phyloP scores from a whole-genome alignment of 345 rosid genomes.

The Anastatica hierochuntica region DNA sequence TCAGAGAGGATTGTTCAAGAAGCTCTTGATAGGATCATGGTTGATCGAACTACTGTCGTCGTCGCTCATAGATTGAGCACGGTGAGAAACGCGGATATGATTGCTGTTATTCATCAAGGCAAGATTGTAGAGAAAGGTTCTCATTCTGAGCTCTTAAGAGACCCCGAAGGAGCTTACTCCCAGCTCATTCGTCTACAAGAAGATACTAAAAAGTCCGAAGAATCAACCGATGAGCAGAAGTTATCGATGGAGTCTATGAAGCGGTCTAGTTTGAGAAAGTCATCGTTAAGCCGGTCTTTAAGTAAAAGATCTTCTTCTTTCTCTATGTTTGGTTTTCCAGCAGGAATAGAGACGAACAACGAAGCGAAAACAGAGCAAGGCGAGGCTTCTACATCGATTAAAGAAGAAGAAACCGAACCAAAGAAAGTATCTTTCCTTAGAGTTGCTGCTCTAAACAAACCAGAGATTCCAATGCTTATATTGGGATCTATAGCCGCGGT shows the following conservation, averaged over 20 bases:
- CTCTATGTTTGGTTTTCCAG: conserved; percentile 48
- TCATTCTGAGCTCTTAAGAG: conserved; percentile 52
- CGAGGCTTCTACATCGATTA: conserved; percentile 8
- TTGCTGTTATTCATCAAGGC: conserved; percentile 53
- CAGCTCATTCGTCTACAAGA: conserved; percentile 76
- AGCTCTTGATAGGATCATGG: conserved; percentile 52
- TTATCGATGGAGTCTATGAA: conserved; percentile 25
- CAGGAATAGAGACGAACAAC: conserved; percentile 36
- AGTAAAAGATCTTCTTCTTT: conserved; percentile 60
- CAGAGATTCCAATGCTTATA: conserved; percentile 59
- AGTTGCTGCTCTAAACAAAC: conserved; percentile 66
- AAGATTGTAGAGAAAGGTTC: conserved; percentile 59
- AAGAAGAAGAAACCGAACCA: conserved; percentile 12
- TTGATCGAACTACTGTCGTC: conserved; percentile 48
- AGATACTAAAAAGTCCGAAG: conserved; percentile 35
- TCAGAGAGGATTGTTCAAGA: conserved; percentile 55
- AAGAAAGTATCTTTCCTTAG: conserved; percentile 44
- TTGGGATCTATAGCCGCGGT: conserved; percentile 46
- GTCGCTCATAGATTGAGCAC: conserved; percentile 61
- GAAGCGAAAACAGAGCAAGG: conserved; percentile 22
- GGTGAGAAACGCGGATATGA: conserved; percentile 40
- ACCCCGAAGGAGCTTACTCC: conserved; percentile 79
- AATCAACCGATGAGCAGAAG: conserved; percentile 32
- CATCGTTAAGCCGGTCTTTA: conserved; percentile 31
- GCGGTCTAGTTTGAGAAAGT: conserved; percentile 33